These are phyloP conservation scores for Rhizophora mangle DNA, from an alignment of 345 rosid species.

Conservation along the genomic window DNA sequence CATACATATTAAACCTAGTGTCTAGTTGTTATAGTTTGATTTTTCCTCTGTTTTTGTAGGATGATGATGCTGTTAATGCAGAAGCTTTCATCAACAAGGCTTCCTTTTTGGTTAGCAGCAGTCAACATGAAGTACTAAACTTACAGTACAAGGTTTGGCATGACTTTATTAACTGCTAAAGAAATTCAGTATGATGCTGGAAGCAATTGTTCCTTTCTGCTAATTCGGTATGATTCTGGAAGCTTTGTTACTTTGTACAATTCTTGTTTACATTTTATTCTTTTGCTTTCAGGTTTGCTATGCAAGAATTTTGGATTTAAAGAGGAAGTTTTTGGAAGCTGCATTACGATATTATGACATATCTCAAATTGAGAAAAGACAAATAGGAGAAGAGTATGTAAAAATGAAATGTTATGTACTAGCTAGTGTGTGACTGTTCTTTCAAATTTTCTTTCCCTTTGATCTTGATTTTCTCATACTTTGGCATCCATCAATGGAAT, in stretches of 20 bases:
- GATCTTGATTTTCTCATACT: neutral
- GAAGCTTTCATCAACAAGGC: slow-evolving; percentile 96
- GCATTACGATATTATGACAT: slow-evolving; percentile 89
- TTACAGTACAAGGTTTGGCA: slow-evolving; percentile 78
- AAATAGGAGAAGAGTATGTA: slow-evolving; percentile 90
- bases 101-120: slow-evolving; percentile 91
- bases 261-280: neutral
- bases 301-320: slow-evolving; percentile 95
- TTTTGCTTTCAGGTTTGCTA: slow-evolving; percentile 65
- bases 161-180: neutral
- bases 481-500: neutral
- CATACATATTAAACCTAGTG: too few species aligned
- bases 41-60: slow-evolving; percentile 43
- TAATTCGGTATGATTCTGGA: neutral
- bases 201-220: too few species aligned
- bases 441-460: neutral
- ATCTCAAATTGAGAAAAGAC: slow-evolving; percentile 93
- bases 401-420: slow-evolving; percentile 1
- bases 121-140: slow-evolving; percentile 88
- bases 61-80: slow-evolving; percentile 97
- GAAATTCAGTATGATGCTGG: neutral
- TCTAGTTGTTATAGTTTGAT: neutral
- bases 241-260: slow-evolving; percentile 6
- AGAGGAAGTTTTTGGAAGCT: slow-evolving; percentile 94
- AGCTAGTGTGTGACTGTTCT: neutral